These are phyloP conservation scores for Laburnicola sp. DNA, from an alignment of 2,329 filamentous ascomycete species.

Conservation along the genomic window DNA sequence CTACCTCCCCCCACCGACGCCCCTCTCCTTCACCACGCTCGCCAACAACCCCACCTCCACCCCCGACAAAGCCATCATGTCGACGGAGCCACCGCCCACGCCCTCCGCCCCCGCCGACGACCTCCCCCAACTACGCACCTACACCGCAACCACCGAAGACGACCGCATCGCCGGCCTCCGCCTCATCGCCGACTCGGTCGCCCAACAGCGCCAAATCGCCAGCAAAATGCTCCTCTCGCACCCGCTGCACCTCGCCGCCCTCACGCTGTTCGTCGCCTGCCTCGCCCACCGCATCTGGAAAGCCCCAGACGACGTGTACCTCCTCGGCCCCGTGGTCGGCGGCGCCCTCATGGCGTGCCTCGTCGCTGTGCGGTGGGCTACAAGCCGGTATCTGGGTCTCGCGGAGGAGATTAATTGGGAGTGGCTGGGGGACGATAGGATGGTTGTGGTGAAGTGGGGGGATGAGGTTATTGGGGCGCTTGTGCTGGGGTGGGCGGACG, in stretches of 20 bases:
- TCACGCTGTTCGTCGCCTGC: constrained; percentile 46
- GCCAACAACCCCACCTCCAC: constrained; percentile 39
- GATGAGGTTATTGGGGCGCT: constrained; percentile 70
- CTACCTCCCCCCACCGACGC: constrained; percentile 57
- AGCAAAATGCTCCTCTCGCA: constrained; percentile 58
- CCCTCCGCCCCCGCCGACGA: constrained; percentile 23
- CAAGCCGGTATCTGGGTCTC: constrained; percentile 63
- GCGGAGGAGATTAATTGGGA: constrained; percentile 65
- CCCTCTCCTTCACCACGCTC: constrained; percentile 51
- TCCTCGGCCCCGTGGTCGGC: constrained; percentile 61
- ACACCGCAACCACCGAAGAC: constrained; percentile 52
- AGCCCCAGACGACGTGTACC: constrained; percentile 54
- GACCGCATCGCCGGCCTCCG: constrained; percentile 70
- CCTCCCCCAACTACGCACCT: constrained; percentile 65
- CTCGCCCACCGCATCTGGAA: constrained; percentile 48
- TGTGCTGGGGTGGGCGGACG: constrained; percentile 66
- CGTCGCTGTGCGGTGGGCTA: constrained; percentile 62
- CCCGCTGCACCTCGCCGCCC: constrained; percentile 42
- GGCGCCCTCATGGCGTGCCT: constrained; percentile 67
- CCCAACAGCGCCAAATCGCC: constrained; percentile 75
- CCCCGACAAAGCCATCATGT: constrained; percentile 42
- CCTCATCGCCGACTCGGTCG: constrained; percentile 78
- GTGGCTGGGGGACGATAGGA: constrained; percentile 59
- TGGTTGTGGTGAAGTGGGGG: constrained; percentile 68
- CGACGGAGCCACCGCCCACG: constrained; percentile 33